Conservation (phyloP, 345 rosid genomes). For the Eucalyptus regnans region DNA sequence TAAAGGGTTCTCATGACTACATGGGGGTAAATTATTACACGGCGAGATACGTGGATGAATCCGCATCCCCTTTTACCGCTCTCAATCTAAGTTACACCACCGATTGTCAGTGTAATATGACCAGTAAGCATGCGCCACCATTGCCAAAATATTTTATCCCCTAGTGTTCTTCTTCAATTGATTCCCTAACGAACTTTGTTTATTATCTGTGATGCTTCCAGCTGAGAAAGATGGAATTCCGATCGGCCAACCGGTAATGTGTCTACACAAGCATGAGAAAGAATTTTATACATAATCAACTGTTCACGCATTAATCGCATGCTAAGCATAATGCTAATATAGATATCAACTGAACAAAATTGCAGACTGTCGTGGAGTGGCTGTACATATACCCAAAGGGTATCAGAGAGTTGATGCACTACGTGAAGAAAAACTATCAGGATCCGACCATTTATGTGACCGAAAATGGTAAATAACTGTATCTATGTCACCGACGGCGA, state of each 20-base stretch:
- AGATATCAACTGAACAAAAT: neutral
- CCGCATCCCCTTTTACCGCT: neutral
- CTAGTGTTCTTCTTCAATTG: neutral
- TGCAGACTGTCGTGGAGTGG: conserved; percentile 18
- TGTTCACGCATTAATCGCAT: neutral
- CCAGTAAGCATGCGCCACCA: neutral
- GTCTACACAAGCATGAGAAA: neutral
- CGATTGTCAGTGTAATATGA: conserved; percentile 1
- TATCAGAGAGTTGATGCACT: conserved; percentile 1
- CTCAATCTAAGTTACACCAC: conserved; percentile 8
- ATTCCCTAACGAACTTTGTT: neutral
- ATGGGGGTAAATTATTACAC: conserved; percentile 53
- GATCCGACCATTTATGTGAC: conserved; percentile 18
- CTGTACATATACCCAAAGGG: conserved; percentile 22
- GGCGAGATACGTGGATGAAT: conserved; percentile 13
- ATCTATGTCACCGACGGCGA: neutral
- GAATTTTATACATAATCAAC: neutral
- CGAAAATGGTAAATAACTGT: conserved; percentile 20
- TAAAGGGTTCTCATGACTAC: conserved; percentile 45
- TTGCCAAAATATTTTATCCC: neutral
- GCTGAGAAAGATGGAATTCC: conserved; percentile 18
- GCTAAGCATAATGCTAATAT: neutral
- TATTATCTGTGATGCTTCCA: neutral
- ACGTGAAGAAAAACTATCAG: conserved; percentile 5
- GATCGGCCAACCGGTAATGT: conserved; percentile 19